Evolutionary conservation across 1,139 yeast genomes (phyloP), one percentile per base, ranked within the genome.

Genomic region (Hyphopichia wangnamkhiaoensis): DNA sequence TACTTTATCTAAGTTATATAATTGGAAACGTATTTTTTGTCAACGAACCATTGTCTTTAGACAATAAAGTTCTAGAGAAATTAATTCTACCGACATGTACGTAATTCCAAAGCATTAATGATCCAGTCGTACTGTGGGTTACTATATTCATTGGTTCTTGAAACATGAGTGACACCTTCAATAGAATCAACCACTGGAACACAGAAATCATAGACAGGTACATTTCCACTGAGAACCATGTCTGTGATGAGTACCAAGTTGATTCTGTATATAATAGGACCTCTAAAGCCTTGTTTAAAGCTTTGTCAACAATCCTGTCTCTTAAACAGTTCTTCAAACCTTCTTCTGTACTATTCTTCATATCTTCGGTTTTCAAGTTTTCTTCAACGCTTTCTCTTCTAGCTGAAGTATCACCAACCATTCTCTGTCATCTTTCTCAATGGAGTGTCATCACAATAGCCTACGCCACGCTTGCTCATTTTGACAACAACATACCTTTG

Each of bases 11-110:
- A 21, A 21, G 9, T 10, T 21, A 21, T 21, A 7, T 21, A 21
- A 69, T 89, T 90, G 27, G 78, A 57, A 44, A 93, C 98, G 53
- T 83, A 76, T 30, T 79, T 71, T 63, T 88, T 84, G 73, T 93
- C 97, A 48, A 93, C 98, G 65, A 93, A 89, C 97, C 97, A 91
- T 73, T 93, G 98, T 59, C 85, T 83, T 93, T 93, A 45, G 96
- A 88, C 48, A 93, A 74, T 59, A 93, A 74, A 21, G 98, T 93
- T 74, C 97, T 84, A 45, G 90, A 88, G 59, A 93, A 91, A 77
- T 91, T 93, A 58, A 93, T 91, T 69, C 98, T 83, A 47, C 95
- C 94, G 58, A 93, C 93, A 73, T 93, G 85, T 85, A 71, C 98
- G 85, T 61, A 93, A 77, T 39, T 76, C 68, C 61, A 93, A 73